Base-by-base conservation (phyloP, 2,329 filamentous ascomycete genomes). In the Epichloe bromicola region DNA sequence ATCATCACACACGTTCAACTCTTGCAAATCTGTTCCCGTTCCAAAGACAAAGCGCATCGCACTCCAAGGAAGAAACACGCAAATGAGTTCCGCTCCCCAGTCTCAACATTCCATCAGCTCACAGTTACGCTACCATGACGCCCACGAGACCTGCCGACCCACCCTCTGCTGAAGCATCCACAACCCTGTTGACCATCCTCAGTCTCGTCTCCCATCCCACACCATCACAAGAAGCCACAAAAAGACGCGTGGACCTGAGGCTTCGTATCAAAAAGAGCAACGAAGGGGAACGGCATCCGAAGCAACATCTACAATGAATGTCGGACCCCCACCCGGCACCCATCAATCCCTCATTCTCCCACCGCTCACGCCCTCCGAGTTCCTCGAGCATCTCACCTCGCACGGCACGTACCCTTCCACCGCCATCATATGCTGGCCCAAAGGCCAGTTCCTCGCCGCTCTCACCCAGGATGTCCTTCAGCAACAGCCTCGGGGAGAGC, bases 351-450 rank as follows among this genome's bases (percentile, higher is more conserved):
- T 73, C 49, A 68, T 80, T 41, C 65, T 82, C 50, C 67, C 76
- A 7, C 74, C 79, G 38, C 69, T 73, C 19, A 70, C 74, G 2
- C 80, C 76, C 5, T 73, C 75, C 8, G 74, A 83, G 59, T 71
- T 95, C 43, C 72, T 95, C 46, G 70, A 76, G 49, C 76, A 82
- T 61, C 67, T 91, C 49, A 67, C 91, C 49, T 65, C 75, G 4
- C 65, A 73, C 39, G 74, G 82, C 53, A 58, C 64, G 3, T 65
- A 77, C 50, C 78, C 79, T 2, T 84, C 82, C 1, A 85, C 80
- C 0, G 65, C 95, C 44, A 65, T 95, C 53, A 69, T 95, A 55
- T 89, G 88, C 65, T 80, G 76, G 15, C 72, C 79, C 0, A 79
- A 77, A 52, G 68, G 76, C 0, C 72, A 74, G 2, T 95, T 95